These are phyloP conservation scores for Trifolium pratense DNA, from an alignment of 306 rosid genomes.

Conservation along the genomic window DNA sequence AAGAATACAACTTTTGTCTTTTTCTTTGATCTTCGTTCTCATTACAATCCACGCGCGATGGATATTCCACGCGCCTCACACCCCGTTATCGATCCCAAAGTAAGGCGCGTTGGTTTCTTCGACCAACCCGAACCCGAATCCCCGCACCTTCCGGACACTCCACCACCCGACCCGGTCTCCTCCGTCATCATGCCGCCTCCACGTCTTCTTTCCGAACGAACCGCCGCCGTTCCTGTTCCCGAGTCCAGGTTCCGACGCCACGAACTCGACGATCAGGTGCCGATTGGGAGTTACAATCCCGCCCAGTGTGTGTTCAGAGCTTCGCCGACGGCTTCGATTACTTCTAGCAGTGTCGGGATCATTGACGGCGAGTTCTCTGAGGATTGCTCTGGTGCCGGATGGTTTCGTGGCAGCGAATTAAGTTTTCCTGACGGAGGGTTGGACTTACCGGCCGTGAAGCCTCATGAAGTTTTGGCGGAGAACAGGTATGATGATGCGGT, in stretches of 20 bases:
- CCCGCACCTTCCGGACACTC: constrained; percentile 43
- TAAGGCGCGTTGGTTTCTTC: constrained; percentile 80
- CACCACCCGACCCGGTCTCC: constrained; percentile 41
- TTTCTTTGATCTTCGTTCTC: neutral
- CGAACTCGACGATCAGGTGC: constrained; percentile 44
- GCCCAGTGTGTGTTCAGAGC: constrained; percentile 53
- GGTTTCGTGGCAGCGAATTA: constrained; percentile 53
- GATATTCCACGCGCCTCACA: constrained; percentile 67
- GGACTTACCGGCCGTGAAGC: constrained; percentile 43
- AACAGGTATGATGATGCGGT: constrained; percentile 13
- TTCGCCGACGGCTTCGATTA: constrained; percentile 54
- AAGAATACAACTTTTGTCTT: too few relatives aligned
- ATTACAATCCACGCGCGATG: constrained; percentile 46
- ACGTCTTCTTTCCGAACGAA: constrained; percentile 61
- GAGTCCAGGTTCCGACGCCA: constrained; percentile 55
- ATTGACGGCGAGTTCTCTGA: constrained; percentile 62
- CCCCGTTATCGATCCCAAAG: constrained; percentile 62
- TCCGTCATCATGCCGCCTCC: constrained; percentile 76
- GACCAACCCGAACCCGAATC: constrained; percentile 41
- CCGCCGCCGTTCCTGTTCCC: constrained; percentile 68
- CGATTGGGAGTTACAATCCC: constrained; percentile 66
- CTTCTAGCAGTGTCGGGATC: constrained; percentile 52
- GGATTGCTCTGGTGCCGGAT: constrained; percentile 48
- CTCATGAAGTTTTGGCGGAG: constrained; percentile 19
- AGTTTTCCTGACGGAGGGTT: constrained; percentile 51